Conservation (phyloP, 2,329 filamentous ascomycete species). For the Purpureocillium takamizusanense region DNA sequence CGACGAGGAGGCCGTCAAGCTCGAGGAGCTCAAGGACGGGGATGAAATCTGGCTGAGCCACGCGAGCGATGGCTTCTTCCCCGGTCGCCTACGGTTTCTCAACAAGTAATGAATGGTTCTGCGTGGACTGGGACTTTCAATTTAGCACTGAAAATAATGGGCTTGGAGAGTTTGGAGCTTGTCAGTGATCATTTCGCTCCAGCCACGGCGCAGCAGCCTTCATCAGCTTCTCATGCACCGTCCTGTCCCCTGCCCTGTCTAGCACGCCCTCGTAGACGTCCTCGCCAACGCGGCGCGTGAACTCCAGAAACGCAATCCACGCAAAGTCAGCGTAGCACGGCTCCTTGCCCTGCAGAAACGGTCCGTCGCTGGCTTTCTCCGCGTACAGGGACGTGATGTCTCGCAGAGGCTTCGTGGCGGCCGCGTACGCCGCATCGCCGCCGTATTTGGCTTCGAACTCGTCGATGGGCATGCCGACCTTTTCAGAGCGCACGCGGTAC, state of each 20-base stretch:
- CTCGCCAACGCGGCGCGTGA: conserved; percentile 23
- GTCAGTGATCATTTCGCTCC: conserved; percentile 26
- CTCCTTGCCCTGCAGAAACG: conserved; percentile 50
- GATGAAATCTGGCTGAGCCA: too few relatives aligned
- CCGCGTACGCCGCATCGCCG: conserved; percentile 39
- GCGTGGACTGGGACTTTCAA: too few relatives aligned
- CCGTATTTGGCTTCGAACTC: conserved; percentile 37
- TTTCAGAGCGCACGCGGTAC: conserved; percentile 36
- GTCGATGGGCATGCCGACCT: conserved; percentile 42
- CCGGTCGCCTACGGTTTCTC: too few relatives aligned
- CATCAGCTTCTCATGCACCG: conserved; percentile 28
- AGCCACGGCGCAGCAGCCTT: conserved; percentile 30
- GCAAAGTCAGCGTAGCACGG: conserved; percentile 41
- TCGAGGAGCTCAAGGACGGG: too few relatives aligned
- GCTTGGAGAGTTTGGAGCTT: too few relatives aligned
- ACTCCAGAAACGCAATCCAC: conserved; percentile 39
- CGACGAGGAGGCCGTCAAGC: too few relatives aligned
- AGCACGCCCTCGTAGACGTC: conserved; percentile 25
- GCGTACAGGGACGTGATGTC: conserved; percentile 20
- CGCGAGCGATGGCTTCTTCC: too few relatives aligned
- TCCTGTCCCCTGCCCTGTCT: conserved; percentile 24
- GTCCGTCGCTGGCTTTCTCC: conserved; percentile 45
- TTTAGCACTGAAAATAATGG: too few relatives aligned
- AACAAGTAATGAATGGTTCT: too few relatives aligned
- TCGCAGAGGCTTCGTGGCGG: conserved; percentile 24